Percentiles rank a stretch among this genome's conserved stretches.
phyloP scores from a whole-genome alignment of 2,329 filamentous ascomycete species.

The Pyrenochaeta sp. region DNA sequence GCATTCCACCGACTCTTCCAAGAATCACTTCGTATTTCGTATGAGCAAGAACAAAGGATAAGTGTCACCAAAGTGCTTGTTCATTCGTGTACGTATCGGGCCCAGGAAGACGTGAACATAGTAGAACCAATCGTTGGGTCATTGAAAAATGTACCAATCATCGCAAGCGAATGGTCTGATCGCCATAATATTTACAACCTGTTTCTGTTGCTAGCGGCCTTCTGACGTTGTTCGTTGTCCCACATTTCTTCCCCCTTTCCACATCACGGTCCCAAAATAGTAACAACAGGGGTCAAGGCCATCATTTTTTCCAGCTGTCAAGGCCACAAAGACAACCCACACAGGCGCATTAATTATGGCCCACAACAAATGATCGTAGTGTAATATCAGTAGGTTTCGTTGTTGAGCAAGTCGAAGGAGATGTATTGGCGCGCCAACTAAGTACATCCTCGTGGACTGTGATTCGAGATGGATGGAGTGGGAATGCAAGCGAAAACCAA shows the following conservation, averaged over 20 bases:
- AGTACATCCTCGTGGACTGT: not conserved
- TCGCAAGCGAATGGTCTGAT: too few species aligned
- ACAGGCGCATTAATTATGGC: not conserved
- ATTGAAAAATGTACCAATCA: too few species aligned
- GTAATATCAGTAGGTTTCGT: not conserved
- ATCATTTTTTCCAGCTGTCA: constrained; percentile 6
- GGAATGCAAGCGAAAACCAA: not conserved
- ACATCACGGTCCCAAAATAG: constrained; percentile 4
- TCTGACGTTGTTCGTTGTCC: not conserved
- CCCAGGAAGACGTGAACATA: too few species aligned
- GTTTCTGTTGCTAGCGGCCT: not conserved
- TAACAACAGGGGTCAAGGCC: not conserved
- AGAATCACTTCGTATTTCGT: not conserved
- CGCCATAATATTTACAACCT: too few species aligned
- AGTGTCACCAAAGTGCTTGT: too few species aligned
- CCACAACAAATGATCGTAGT: not conserved
- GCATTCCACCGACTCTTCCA: not conserved
- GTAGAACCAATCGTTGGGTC: too few species aligned
- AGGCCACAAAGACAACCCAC: not conserved
- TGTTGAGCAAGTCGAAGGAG: not conserved
- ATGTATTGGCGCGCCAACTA: not conserved
- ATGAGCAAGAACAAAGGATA: not conserved
- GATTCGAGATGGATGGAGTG: not conserved
- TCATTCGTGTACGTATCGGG: too few species aligned
- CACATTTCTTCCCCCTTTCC: not conserved